Conservation (phyloP, 1,139 yeast species). For the Candida pseudoviswanathii region DNA sequence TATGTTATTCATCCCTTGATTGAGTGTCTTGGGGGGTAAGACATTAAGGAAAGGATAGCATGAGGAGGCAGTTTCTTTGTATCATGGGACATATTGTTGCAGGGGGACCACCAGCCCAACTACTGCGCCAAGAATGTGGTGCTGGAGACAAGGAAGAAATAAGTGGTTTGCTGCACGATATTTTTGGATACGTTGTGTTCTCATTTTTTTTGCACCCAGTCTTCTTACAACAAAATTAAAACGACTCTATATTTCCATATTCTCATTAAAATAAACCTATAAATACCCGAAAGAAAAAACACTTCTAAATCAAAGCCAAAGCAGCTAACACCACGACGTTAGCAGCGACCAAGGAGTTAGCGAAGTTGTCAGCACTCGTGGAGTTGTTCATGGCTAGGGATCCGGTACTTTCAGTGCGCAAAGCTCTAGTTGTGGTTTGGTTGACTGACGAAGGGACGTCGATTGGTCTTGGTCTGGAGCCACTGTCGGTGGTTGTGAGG, state of each 20-base stretch:
- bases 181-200: background rate
- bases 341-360: conserved; percentile 4
- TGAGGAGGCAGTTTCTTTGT: background rate
- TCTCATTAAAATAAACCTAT: background rate
- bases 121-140: background rate
- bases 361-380: conserved; percentile 2
- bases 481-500: background rate
- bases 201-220: conserved; percentile 6
- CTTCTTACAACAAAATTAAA: background rate
- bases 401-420: background rate
- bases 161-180: background rate
- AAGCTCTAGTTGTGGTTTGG: conserved; percentile 2
- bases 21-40: background rate
- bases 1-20: conserved; percentile 5
- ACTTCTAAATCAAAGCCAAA: conserved; percentile 7
- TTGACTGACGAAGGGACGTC: conserved; percentile 1
- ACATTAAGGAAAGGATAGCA: conserved; percentile 5
- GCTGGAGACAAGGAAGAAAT: background rate
- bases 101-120: background rate
- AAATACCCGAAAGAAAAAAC: background rate
- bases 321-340: conserved; percentile 6
- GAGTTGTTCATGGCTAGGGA: background rate
- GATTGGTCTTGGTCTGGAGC: conserved; percentile 1
- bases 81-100: background rate
- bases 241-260: background rate